phyloP scores from a whole-genome alignment of 805 yeast genomes.

The Yarrowia hollandica region DNA sequence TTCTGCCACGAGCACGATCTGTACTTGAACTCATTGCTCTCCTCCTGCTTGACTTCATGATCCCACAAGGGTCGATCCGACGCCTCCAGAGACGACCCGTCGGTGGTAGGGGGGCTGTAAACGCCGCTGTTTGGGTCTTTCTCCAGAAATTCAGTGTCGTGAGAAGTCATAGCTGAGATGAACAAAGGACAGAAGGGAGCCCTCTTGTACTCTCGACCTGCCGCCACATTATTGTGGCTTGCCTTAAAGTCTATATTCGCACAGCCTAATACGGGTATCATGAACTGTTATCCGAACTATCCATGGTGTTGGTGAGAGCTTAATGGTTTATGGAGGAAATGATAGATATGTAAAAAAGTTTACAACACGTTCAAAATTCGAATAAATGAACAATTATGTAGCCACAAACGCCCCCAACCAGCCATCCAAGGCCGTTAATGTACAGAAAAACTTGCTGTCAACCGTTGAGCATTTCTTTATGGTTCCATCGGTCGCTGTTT shows the following conservation, averaged over 20 bases:
- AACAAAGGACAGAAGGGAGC: background rate
- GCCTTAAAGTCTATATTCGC: background rate
- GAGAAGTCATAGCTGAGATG: background rate
- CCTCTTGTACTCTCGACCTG: slow-evolving; percentile 3
- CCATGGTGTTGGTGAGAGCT: too few relatives aligned
- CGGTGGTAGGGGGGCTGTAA: slow-evolving; percentile 2
- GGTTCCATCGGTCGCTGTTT: background rate
- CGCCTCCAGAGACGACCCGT: slow-evolving; percentile 11
- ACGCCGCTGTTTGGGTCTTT: background rate
- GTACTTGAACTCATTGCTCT: slow-evolving; percentile 45
- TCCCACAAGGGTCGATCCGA: slow-evolving; percentile 23
- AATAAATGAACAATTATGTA: too few relatives aligned
- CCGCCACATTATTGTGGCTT: slow-evolving; percentile 22
- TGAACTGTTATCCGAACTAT: background rate
- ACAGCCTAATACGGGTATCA: slow-evolving; percentile 11
- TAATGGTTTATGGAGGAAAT: too few relatives aligned
- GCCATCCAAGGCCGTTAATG: too few relatives aligned
- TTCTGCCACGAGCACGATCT: slow-evolving; percentile 58
- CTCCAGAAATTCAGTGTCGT: slow-evolving; percentile 20
- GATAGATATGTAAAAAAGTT: too few relatives aligned
- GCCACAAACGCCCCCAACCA: too few relatives aligned
- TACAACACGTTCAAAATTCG: too few relatives aligned
- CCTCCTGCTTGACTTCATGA: slow-evolving; percentile 32
- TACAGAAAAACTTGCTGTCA: too few relatives aligned
- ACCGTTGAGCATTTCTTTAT: background rate